Conservation (phyloP, 306 rosid genomes). For the Mimosa bimucronata region DNA sequence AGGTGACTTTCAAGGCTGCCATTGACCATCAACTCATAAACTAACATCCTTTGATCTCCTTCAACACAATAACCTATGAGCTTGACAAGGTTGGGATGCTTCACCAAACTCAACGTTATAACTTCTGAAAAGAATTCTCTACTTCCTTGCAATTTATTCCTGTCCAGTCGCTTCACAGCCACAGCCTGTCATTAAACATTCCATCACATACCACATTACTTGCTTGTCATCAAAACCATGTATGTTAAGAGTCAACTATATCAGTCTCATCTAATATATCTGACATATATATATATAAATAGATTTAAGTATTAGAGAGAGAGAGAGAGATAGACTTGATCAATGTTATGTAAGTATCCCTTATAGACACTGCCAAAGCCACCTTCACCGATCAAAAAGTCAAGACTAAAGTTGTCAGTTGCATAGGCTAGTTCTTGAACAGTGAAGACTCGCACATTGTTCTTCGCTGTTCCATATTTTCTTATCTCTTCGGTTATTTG, state of each 20-base stretch:
- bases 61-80: constrained; percentile 71
- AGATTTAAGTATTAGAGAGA: neutral
- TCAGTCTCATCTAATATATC: no score
- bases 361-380: constrained; percentile 70
- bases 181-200: constrained; percentile 47
- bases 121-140: constrained; percentile 76
- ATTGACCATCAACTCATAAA: constrained; percentile 69
- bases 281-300: neutral
- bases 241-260: no score
- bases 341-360: constrained; percentile 52
- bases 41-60: constrained; percentile 59
- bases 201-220: neutral
- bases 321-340: constrained; percentile 40
- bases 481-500: constrained; percentile 47
- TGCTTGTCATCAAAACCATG: no score
- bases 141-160: constrained; percentile 68
- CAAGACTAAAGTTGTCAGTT: constrained; percentile 52
- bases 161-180: constrained; percentile 66
- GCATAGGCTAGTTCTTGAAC: constrained; percentile 47
- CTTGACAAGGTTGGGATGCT: constrained; percentile 66
- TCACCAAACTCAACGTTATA: constrained; percentile 64
- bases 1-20: constrained; percentile 74
- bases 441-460: constrained; percentile 42
- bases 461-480: constrained; percentile 52
- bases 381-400: constrained; percentile 57